phyloP scores from a whole-genome alignment of 208 protist genomes.

The Endotrypanum monterogeii region DNA sequence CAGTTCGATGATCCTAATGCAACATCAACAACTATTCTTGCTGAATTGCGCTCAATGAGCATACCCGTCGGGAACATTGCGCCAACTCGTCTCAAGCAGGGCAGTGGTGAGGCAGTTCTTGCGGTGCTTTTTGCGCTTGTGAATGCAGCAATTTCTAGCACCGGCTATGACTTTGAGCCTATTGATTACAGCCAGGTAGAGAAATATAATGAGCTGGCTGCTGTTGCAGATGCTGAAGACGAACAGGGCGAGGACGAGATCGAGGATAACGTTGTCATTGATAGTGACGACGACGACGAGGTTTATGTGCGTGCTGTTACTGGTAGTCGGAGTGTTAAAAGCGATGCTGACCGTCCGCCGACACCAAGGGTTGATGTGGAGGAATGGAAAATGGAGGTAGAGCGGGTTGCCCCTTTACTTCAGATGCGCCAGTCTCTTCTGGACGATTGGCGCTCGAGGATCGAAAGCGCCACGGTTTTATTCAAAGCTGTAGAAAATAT shows the following conservation, averaged over 20 bases:
- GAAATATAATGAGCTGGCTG: constrained; percentile 82
- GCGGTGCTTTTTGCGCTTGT: constrained; percentile 70
- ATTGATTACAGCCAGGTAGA: constrained; percentile 78
- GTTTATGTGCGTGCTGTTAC: constrained; percentile 61
- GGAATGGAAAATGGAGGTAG: constrained; percentile 90
- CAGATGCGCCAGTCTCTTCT: constrained; percentile 59
- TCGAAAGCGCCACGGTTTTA: constrained; percentile 79
- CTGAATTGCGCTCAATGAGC: constrained; percentile 74
- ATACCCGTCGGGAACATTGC: constrained; percentile 75
- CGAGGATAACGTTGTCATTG: constrained; percentile 86
- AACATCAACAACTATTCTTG: constrained; percentile 82
- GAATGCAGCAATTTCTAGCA: constrained; percentile 68
- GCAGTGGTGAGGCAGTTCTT: constrained; percentile 82
- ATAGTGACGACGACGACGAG: constrained; percentile 88
- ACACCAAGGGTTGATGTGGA: constrained; percentile 68
- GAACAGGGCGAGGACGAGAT: constrained; percentile 59
- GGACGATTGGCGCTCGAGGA: constrained; percentile 86
- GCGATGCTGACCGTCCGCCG: constrained; percentile 20
- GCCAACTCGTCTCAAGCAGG: constrained; percentile 85
- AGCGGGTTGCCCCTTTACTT: constrained; percentile 83
- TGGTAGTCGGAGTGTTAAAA: constrained; percentile 16
- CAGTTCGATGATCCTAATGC: constrained; percentile 92
- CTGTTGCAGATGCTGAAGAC: constrained; percentile 71
- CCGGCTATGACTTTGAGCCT: constrained; percentile 59
- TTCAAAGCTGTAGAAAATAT: constrained; percentile 89